These are phyloP conservation scores for Zizania latifolia DNA, from an alignment of 176 grass and related monocot genomes.

Conservation along the genomic window DNA sequence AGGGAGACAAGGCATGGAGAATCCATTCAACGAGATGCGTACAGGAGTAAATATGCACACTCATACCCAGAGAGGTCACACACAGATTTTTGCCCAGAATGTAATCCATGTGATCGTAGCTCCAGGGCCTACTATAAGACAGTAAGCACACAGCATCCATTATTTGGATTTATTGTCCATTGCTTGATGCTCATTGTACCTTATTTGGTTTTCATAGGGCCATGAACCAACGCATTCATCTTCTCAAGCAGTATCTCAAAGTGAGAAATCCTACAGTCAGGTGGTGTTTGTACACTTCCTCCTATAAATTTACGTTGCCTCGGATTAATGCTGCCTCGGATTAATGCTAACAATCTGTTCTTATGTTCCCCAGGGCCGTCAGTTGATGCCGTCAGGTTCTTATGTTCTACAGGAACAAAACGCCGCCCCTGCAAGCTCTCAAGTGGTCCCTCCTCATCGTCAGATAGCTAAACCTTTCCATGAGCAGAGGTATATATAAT, in stretches of 20 bases:
- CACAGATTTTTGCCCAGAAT: conserved; percentile 29
- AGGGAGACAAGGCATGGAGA: conserved; percentile 29
- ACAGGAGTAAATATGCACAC: conserved; percentile 40
- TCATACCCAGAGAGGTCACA: conserved; percentile 28
- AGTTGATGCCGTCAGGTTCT: conserved; percentile 30
- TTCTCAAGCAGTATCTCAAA: conserved; percentile 42
- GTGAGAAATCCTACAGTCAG: conserved; percentile 23
- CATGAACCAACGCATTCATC: conserved; percentile 32
- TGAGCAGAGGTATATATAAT: conserved; percentile 44
- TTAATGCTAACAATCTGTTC: conserved; percentile 25
- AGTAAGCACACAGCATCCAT: conserved; percentile 21
- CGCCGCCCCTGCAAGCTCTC: conserved; percentile 23
- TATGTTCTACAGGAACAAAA: conserved; percentile 36
- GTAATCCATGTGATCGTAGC: conserved; percentile 20
- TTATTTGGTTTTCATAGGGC: conserved; percentile 16
- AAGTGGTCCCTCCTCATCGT: conserved; percentile 12
- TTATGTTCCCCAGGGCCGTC: conserved; percentile 32
- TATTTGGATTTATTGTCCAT: not conserved
- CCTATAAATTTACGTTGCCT: not conserved
- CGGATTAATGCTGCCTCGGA: conserved; percentile 1
- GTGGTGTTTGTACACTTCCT: not conserved
- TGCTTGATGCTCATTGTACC: conserved; percentile 5
- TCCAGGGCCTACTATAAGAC: conserved; percentile 27
- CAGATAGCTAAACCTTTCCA: conserved; percentile 14
- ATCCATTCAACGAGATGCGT: conserved; percentile 33